Evolutionary conservation across 2,329 filamentous ascomycete species (phyloP).

Genomic region (Sporothrix luriei): DNA sequence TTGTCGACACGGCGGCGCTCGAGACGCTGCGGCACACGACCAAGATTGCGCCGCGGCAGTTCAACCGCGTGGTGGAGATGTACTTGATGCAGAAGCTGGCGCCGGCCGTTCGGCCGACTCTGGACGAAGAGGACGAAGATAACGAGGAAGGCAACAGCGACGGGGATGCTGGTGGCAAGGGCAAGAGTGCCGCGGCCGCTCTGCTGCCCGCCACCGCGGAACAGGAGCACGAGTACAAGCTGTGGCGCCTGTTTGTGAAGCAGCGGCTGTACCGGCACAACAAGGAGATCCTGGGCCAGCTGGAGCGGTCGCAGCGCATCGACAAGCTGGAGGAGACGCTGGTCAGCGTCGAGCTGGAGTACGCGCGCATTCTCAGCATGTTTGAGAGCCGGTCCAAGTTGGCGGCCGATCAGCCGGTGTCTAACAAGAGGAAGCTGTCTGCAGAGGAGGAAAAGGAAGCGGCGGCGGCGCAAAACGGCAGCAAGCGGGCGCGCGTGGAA

Average conservation of each 20-base stretch:
- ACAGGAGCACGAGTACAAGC: slow-evolving; percentile 64
- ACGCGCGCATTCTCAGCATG: slow-evolving; percentile 63
- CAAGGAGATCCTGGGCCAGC: slow-evolving; percentile 67
- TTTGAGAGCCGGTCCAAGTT: slow-evolving; percentile 48
- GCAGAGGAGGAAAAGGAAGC: slow-evolving; percentile 37
- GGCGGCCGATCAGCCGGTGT: slow-evolving; percentile 22
- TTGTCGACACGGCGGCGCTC: slow-evolving; percentile 61
- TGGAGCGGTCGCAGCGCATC: slow-evolving; percentile 68
- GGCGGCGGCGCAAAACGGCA: slow-evolving; percentile 28
- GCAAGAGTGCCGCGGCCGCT: slow-evolving; percentile 29
- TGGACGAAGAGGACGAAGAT: slow-evolving; percentile 46
- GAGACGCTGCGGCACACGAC: slow-evolving; percentile 60
- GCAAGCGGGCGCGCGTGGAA: slow-evolving; percentile 30
- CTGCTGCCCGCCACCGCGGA: slow-evolving; percentile 50
- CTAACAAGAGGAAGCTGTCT: slow-evolving; percentile 36
- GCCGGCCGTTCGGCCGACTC: slow-evolving; percentile 56
- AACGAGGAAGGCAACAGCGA: slow-evolving; percentile 18
- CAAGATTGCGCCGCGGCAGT: slow-evolving; percentile 78
- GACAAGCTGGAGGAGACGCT: slow-evolving; percentile 73
- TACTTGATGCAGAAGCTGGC: slow-evolving; percentile 67
- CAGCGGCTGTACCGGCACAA: slow-evolving; percentile 76
- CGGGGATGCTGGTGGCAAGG: slow-evolving; percentile 37
- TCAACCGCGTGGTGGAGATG: slow-evolving; percentile 74
- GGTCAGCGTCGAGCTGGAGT: slow-evolving; percentile 69
- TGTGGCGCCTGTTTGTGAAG: slow-evolving; percentile 78